phyloP scores from a whole-genome alignment of 805 yeast genomes.

The Wickerhamiella dianesei region DNA sequence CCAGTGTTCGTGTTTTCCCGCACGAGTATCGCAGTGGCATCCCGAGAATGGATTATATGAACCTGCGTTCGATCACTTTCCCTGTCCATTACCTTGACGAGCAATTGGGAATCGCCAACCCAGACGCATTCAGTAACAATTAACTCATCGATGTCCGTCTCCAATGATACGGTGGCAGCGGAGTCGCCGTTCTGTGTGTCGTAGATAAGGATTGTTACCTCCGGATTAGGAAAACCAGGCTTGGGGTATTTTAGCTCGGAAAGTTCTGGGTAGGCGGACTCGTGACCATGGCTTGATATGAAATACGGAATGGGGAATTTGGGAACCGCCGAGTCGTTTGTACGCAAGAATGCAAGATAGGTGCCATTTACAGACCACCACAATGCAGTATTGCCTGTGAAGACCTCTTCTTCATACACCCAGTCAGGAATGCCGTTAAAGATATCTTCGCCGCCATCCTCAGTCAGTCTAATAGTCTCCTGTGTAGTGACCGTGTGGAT shows the following conservation, averaged over 20 bases:
- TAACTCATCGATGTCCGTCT: conserved; percentile 24
- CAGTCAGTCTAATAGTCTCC: conserved; percentile 38
- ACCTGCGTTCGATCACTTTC: conserved; percentile 53
- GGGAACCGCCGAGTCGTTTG: conserved; percentile 63
- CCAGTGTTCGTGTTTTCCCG: not conserved
- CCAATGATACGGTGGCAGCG: conserved; percentile 8
- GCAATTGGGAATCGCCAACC: conserved; percentile 42
- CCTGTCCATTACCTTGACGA: conserved; percentile 50
- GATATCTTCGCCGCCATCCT: conserved; percentile 54
- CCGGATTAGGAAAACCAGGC: conserved; percentile 67
- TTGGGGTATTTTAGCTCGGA: conserved; percentile 65
- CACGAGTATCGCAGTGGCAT: conserved; percentile 13
- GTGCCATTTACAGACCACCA: conserved; percentile 82
- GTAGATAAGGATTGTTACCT: conserved; percentile 40
- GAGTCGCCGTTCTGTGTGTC: conserved; percentile 24
- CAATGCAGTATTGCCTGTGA: conserved; percentile 51
- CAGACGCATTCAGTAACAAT: conserved; percentile 58
- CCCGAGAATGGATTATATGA: conserved; percentile 36
- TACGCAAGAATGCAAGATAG: conserved; percentile 47
- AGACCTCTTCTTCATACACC: conserved; percentile 89
- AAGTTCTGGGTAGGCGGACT: conserved; percentile 42
- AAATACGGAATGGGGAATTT: conserved; percentile 64
- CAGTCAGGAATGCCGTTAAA: conserved; percentile 88
- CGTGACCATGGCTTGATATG: conserved; percentile 6
- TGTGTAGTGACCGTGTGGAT: conserved; percentile 26